Conservation (phyloP, 768 basidiomycete genomes). For the Hericium coralloides region DNA sequence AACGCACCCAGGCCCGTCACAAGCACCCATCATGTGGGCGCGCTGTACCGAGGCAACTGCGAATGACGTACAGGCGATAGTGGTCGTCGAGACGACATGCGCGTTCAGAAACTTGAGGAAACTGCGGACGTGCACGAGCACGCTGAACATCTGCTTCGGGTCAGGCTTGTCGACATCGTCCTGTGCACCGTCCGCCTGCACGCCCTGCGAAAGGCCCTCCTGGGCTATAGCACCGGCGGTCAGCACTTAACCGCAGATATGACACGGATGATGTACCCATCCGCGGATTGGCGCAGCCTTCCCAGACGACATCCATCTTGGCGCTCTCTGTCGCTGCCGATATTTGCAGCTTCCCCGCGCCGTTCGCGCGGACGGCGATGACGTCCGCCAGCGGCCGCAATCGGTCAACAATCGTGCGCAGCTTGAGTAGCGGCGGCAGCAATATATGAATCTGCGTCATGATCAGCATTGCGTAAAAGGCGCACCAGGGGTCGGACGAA, state of each 20-base stretch:
- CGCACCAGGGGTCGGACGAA: background rate
- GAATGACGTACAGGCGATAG: slow-evolving; percentile 67
- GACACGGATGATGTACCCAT: slow-evolving; percentile 26
- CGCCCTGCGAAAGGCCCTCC: background rate
- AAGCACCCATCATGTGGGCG: background rate
- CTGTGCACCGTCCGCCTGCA: background rate
- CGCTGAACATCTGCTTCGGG: slow-evolving; percentile 49
- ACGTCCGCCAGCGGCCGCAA: slow-evolving; percentile 62
- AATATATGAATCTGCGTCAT: slow-evolving; percentile 59
- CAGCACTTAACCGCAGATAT: background rate
- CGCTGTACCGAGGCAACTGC: background rate
- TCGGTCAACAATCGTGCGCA: slow-evolving; percentile 74
- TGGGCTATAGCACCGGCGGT: background rate
- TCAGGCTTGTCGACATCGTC: slow-evolving; percentile 31
- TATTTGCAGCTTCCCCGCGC: slow-evolving; percentile 42
- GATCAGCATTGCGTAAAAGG: background rate
- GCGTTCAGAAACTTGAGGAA: slow-evolving; percentile 77
- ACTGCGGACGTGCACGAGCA: slow-evolving; percentile 62
- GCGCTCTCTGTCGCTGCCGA: slow-evolving; percentile 63
- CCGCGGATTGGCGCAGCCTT: slow-evolving; percentile 56
- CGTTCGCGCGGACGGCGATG: slow-evolving; percentile 61
- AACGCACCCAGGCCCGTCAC: background rate
- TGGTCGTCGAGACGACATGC: slow-evolving; percentile 73
- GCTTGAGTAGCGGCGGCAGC: slow-evolving; percentile 62
- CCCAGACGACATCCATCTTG: slow-evolving; percentile 77